Base-by-base conservation (phyloP, 2,329 filamentous ascomycete genomes). In the Trichoderma sp. region DNA sequence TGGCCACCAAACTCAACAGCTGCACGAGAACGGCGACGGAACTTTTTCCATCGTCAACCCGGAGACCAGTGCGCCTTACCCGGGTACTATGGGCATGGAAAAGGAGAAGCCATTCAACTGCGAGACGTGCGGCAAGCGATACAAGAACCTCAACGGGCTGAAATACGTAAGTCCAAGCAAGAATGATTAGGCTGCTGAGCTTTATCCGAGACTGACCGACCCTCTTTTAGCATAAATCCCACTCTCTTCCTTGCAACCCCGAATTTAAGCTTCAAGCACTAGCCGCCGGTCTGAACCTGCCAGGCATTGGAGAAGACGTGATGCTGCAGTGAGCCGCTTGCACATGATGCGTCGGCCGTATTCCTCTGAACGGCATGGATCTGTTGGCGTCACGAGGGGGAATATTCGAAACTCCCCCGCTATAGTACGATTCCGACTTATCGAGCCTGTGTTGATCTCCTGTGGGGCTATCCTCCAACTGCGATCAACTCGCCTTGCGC, bases 101-200 rank as follows among this genome's bases (percentile, higher is more conserved):
- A 99, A 98, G 80, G 95, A 98, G 83, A 99, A 99, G 84, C 96
- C 96, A 3, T 98, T 98, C 79, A 94, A 94, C 77, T 99, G 96
- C 80, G 94, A 98, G 73, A 91, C 94, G 13, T 99, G 96, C 78
- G 94, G 95, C 76, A 99, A 99, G 84, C 92, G 96, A 64, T 99
- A 99, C 83, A 99, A 99, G 89, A 99, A 99, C 78, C 81, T 99
- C 71, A 99, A 99, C 81, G 96, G 96, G 7, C 87, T 99, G 72
- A 99, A 99, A 89, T 99, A 99, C 78, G 88, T 91, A 81, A 81
- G 88, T 82, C 31, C 58, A 27, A 10, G 40, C 11, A 16, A 14
- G 40, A 43, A 10, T 27, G 14, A 33, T n/a, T 16, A 19, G 31
- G 6, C 5, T 11, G 1, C 27, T 14, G 16, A n/a, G 7, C 55